Evolutionary conservation across 2,329 filamentous ascomycete species (phyloP).

Genomic region (Fusarium circinatum): DNA sequence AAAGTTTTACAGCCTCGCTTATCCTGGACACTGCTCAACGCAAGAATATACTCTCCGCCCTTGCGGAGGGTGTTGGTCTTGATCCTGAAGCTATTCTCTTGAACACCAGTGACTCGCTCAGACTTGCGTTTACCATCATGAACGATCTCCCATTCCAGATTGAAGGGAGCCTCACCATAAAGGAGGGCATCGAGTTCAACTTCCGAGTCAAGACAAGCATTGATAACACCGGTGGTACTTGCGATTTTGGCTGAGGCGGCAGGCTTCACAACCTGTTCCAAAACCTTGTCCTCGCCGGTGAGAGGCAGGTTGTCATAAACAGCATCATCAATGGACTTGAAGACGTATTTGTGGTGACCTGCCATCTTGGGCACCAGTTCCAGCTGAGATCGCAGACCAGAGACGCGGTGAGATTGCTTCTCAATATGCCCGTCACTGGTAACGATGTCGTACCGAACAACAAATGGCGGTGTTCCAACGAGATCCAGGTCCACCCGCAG

Average conservation of each 20-base stretch:
- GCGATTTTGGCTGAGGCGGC: constrained; percentile 83
- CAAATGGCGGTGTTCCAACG: constrained; percentile 91
- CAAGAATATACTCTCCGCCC: constrained; percentile 90
- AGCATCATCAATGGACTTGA: constrained; percentile 81
- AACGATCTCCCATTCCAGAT: constrained; percentile 89
- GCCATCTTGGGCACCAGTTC: constrained; percentile 84
- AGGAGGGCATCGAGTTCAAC: constrained; percentile 80
- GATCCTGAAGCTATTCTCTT: constrained; percentile 73
- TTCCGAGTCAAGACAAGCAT: constrained; percentile 84
- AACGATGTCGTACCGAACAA: constrained; percentile 79
- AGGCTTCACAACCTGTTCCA: constrained; percentile 94
- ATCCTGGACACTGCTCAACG: constrained; percentile 87
- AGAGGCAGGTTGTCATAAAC: constrained; percentile 79
- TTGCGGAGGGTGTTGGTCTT: constrained; percentile 77
- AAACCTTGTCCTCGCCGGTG: constrained; percentile 66
- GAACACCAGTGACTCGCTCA: constrained; percentile 71
- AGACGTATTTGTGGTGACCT: constrained; percentile 87
- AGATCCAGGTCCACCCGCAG: constrained; percentile 89
- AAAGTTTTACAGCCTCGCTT: constrained; percentile 86
- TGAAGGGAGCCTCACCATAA: constrained; percentile 86
- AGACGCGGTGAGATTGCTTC: constrained; percentile 66
- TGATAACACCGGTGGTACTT: constrained; percentile 63
- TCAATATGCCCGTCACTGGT: constrained; percentile 65
- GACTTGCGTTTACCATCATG: constrained; percentile 87
- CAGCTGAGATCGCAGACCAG: constrained; percentile 83